A percentile compares a stretch with the other conserved stretches of the same genome.
Conservation (phyloP, 164 flowering plant genomes). For the Liriodendron chinense region DNA sequence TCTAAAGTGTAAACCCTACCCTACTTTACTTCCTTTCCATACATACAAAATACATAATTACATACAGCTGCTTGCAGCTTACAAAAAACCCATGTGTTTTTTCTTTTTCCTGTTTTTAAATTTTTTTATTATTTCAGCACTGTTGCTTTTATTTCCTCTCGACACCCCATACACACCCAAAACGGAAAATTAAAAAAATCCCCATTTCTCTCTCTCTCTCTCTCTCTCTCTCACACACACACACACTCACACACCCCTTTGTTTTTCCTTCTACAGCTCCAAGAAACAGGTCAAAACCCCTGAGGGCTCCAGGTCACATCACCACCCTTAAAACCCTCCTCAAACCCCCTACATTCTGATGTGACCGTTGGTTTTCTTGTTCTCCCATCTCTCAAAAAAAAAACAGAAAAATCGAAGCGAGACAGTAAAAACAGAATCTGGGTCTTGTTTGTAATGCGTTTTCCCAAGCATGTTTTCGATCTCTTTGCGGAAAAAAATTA, state of each 20-base stretch:
- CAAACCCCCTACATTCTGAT: slow-evolving; percentile 2
- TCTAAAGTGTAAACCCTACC: not conserved
- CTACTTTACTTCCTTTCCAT: not conserved
- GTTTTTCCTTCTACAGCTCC: slow-evolving; percentile 12
- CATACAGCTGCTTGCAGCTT: not conserved
- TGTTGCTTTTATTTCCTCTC: not conserved
- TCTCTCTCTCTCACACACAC: not conserved
- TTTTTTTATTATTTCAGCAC: not conserved
- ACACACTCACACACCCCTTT: too few species aligned
- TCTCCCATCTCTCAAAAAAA: not conserved
- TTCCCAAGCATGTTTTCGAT: slow-evolving; percentile 12
- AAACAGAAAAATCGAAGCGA: not conserved
- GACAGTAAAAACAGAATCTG: slow-evolving; percentile 2
- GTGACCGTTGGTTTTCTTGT: not conserved
- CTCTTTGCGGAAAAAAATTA: not conserved
- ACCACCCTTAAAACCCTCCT: slow-evolving; percentile 2
- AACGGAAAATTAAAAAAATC: not conserved
- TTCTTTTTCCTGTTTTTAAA: not conserved
- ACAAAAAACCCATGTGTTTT: not conserved
- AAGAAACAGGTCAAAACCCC: slow-evolving; percentile 7
- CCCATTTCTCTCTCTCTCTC: not conserved
- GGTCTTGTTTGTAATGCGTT: slow-evolving; percentile 11
- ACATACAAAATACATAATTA: not conserved
- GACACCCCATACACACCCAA: not conserved
- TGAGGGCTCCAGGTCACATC: slow-evolving; percentile 13